These are phyloP conservation scores for Brassica rapa DNA, from an alignment of 345 rosid species.

Conservation along the genomic window DNA sequence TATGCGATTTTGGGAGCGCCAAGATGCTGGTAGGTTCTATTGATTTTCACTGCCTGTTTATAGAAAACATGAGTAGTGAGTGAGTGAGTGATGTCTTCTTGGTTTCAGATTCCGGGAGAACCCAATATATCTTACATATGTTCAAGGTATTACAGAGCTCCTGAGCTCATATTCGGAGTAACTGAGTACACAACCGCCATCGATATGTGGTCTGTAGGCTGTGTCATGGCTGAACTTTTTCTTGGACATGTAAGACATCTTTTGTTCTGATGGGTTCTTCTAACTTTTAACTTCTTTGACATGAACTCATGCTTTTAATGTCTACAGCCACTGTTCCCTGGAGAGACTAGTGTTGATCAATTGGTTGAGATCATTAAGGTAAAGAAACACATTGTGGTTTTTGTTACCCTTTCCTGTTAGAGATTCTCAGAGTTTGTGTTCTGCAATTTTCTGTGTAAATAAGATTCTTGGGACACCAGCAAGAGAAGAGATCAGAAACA, in stretches of 20 bases:
- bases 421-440: background rate
- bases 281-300: background rate
- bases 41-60: background rate
- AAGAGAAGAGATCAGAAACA: constrained; percentile 90
- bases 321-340: constrained; percentile 52
- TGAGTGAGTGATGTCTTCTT: constrained; percentile 14
- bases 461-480: constrained; percentile 91
- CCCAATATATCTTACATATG: constrained; percentile 91
- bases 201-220: constrained; percentile 94
- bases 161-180: constrained; percentile 93
- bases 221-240: constrained; percentile 88
- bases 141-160: constrained; percentile 95
- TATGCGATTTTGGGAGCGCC: constrained; percentile 97
- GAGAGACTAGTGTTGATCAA: constrained; percentile 91
- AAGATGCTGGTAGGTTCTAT: constrained; percentile 64
- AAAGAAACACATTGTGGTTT: background rate
- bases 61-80: constrained; percentile 28
- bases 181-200: constrained; percentile 80
- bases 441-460: background rate
- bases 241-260: constrained; percentile 47
- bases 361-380: constrained; percentile 95
- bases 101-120: constrained; percentile 77
- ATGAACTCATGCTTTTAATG: background rate
- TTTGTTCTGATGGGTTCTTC: background rate
- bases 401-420: background rate